Conservation (phyloP, 2,329 filamentous ascomycete genomes). For the Fonsecaea multimorphosa region DNA sequence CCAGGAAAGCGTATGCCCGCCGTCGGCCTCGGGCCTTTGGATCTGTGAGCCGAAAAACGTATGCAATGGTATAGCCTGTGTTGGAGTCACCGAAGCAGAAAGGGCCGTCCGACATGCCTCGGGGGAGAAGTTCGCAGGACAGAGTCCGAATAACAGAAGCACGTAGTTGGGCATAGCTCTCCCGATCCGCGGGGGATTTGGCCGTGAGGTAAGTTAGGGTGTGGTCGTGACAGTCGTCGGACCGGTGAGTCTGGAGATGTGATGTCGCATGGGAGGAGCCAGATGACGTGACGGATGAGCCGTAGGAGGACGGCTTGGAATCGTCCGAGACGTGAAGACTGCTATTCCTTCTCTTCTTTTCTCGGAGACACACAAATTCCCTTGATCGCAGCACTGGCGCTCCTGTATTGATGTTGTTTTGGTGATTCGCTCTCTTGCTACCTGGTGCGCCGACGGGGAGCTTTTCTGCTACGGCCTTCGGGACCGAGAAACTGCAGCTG, state of each 20-base stretch:
- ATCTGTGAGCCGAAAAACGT: conserved; percentile 64
- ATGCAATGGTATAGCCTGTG: conserved; percentile 65
- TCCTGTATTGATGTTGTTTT: conserved; percentile 51
- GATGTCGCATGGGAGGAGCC: conserved; percentile 40
- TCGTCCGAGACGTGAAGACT: conserved; percentile 46
- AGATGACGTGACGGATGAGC: conserved; percentile 45
- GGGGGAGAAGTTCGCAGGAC: conserved; percentile 62
- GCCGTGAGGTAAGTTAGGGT: conserved; percentile 65
- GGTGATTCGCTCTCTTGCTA: conserved; percentile 56
- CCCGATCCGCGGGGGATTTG: conserved; percentile 60
- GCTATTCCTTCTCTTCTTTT: conserved; percentile 22
- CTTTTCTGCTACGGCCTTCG: conserved; percentile 60
- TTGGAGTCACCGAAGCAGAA: conserved; percentile 63
- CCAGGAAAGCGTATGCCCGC: conserved; percentile 63
- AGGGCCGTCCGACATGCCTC: conserved; percentile 63
- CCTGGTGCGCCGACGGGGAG: conserved; percentile 61
- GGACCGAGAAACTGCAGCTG: conserved; percentile 63
- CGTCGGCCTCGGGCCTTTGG: conserved; percentile 63
- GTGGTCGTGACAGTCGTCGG: conserved; percentile 56
- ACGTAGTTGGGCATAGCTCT: conserved; percentile 61
- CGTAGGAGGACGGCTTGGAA: conserved; percentile 41
- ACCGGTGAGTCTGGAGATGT: conserved; percentile 41
- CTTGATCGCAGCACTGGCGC: conserved; percentile 63
- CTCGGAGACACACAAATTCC: conserved; percentile 59
- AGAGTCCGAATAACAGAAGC: conserved; percentile 64